Evolutionary conservation across 129 eudicot species (phyloP).

Genomic region (Pseudognaphalium luteoalbum): DNA sequence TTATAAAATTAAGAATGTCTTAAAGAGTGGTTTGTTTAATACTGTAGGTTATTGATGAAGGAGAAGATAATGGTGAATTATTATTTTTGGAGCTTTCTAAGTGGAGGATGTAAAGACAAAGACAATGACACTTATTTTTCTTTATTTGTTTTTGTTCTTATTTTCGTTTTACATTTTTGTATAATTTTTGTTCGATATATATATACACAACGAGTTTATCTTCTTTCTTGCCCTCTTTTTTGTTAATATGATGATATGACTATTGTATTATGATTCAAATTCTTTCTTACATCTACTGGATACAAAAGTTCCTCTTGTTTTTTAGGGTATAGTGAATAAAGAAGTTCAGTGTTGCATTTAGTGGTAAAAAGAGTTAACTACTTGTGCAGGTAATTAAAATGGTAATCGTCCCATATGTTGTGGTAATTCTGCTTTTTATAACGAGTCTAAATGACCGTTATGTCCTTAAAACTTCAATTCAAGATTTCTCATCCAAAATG

Average conservation of each 20-base stretch:
- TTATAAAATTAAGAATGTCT: neutral
- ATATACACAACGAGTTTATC: neutral
- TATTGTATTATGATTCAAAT: neutral
- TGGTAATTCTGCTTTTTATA: neutral
- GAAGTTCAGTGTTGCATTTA: neutral
- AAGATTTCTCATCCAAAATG: neutral
- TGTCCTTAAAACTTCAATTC: neutral
- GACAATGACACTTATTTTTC: slow-evolving; percentile 33
- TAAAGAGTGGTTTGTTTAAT: slow-evolving; percentile 24
- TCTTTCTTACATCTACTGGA: too few relatives aligned
- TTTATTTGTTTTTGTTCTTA: neutral
- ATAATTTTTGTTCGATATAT: slow-evolving; percentile 23
- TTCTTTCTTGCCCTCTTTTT: neutral
- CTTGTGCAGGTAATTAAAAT: neutral
- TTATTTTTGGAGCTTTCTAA: slow-evolving; percentile 32
- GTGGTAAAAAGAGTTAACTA: too few relatives aligned
- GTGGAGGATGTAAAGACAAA: slow-evolving; percentile 38
- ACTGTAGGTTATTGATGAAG: slow-evolving; percentile 38
- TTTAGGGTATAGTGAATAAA: neutral
- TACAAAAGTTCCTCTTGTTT: too few relatives aligned
- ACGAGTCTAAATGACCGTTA: neutral
- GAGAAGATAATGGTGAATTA: slow-evolving; percentile 30
- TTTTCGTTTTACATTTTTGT: slow-evolving; percentile 12
- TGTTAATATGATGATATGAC: neutral
- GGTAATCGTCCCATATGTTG: too few relatives aligned